Percentiles rank a stretch among this genome's conserved stretches.
These are phyloP conservation scores for Monilinia polystroma DNA, from an alignment of 2,329 filamentous ascomycete species.

Conservation along the genomic window DNA sequence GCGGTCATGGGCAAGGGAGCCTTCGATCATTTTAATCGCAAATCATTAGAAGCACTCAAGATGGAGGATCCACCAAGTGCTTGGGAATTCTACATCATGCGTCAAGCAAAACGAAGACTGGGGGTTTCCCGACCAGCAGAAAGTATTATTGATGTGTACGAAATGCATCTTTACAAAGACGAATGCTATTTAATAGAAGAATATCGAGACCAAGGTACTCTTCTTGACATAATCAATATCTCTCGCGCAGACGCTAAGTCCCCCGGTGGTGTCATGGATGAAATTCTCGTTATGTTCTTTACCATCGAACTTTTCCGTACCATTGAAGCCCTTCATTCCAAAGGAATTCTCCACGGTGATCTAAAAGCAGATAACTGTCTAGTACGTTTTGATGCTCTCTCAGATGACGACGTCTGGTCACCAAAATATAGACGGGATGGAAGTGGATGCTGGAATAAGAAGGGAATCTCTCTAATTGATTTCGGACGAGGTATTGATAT, in stretches of 20 bases:
- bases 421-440: constrained; percentile 72
- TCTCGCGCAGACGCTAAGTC: constrained; percentile 66
- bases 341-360: constrained; percentile 83
- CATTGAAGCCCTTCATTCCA: constrained; percentile 79
- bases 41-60: constrained; percentile 81
- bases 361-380: constrained; percentile 96
- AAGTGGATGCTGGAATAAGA: constrained; percentile 71
- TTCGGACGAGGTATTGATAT: constrained; percentile 95
- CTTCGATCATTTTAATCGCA: constrained; percentile 52
- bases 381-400: constrained; percentile 69
- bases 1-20: constrained; percentile 61
- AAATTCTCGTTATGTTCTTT: constrained; percentile 93
- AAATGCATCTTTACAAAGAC: constrained; percentile 87
- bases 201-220: constrained; percentile 82
- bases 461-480: constrained; percentile 86
- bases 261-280: constrained; percentile 73
- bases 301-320: constrained; percentile 87
- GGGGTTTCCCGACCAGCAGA: constrained; percentile 70
- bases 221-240: constrained; percentile 92
- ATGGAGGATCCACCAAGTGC: constrained; percentile 85
- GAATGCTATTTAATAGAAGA: constrained; percentile 89
- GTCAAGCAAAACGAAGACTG: constrained; percentile 73
- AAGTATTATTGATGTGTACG: constrained; percentile 79
- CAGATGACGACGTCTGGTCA: constrained; percentile 50
- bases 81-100: constrained; percentile 98